phyloP scores from a whole-genome alignment of 345 rosid species.

The Acer negundo region DNA sequence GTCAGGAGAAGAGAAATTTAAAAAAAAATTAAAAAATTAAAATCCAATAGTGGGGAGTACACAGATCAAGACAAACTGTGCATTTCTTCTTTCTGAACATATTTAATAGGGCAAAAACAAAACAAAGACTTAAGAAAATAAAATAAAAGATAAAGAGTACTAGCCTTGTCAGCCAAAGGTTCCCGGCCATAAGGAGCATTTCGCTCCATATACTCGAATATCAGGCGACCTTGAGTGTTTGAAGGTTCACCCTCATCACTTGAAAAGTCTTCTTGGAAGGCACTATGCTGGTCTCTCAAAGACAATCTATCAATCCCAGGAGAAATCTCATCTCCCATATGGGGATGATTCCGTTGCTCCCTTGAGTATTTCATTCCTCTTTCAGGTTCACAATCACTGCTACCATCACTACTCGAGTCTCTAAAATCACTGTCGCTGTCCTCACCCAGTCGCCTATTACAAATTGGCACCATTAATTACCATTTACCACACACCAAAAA shows the following conservation, averaged over 20 bases:
- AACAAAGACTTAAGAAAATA: not conserved
- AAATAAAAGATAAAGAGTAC: slow-evolving; percentile 14
- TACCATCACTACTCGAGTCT: slow-evolving; percentile 77
- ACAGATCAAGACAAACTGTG: not conserved
- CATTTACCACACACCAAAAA: not conserved
- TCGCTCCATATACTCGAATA: slow-evolving; percentile 79
- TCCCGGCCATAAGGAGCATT: slow-evolving; percentile 82
- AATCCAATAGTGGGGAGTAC: not conserved
- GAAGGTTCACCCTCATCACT: slow-evolving; percentile 77
- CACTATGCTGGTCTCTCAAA: slow-evolving; percentile 44
- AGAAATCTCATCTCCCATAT: slow-evolving; percentile 26
- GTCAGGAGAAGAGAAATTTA: not conserved
- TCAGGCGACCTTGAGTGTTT: slow-evolving; percentile 47
- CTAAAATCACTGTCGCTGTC: slow-evolving; percentile 78
- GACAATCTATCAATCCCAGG: slow-evolving; percentile 48
- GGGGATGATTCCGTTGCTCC: slow-evolving; percentile 28
- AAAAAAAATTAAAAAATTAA: not conserved
- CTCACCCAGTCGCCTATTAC: slow-evolving; percentile 46
- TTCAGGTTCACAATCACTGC: slow-evolving; percentile 71
- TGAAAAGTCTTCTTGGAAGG: slow-evolving; percentile 49
- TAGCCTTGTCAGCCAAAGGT: slow-evolving; percentile 92
- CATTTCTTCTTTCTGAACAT: not conserved
- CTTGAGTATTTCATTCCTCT: slow-evolving; percentile 37
- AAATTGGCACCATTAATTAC: not conserved
- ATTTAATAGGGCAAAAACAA: not conserved